Evolutionary conservation across 345 rosid genomes (phyloP), one percentile per base, ranked within the genome.

Genomic region (Ceriops zippeliana): DNA sequence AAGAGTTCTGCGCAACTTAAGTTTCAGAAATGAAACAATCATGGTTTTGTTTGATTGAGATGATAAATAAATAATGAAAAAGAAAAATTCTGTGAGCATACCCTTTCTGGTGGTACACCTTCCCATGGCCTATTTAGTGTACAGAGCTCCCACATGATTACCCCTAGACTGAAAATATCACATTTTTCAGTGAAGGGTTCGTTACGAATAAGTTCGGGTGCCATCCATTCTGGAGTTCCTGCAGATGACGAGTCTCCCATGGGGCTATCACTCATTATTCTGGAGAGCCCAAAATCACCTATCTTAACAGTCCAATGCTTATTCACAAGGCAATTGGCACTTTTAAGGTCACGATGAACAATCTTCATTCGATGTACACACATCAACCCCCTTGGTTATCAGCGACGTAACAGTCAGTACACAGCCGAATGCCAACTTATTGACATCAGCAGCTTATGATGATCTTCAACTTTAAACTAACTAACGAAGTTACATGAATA

Each of bases 171-270:
- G 82, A 96, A 96, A 80, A 96, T 96, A 77, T 96, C 99, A 11
- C 95, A 96, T 78, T 96, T 96, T 76, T 90, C 98, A 20, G 96
- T 85, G 82, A 96, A 90, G 53, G 92, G 92, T 56, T 91, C 96
- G 46, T 87, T 90, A 27, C 96, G 91, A 52, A 89, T 87, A 42
- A 96, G 99, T 65, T 96, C 98, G n/a, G 99, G 99, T 68, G 97
- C 98, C 99, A 96, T 96, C 99, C 99, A 96, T 79, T 92, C 98
- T 15, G 97, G 99, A 30, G 99, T 92, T 81, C 99, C 99, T 34
- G 98, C 98, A 63, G 95, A 92, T 32, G 96, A 85, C 19, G 89
- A 74, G 74, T 89, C 96, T 77, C 84, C 84, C 79, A 90, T 85
- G 64, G 91, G 82, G 11, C 72, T 67, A 26, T 86, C 86, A 7